phyloP scores from a whole-genome alignment of 2,329 filamentous ascomycete species.

The Sporothrix euskadiensis region DNA sequence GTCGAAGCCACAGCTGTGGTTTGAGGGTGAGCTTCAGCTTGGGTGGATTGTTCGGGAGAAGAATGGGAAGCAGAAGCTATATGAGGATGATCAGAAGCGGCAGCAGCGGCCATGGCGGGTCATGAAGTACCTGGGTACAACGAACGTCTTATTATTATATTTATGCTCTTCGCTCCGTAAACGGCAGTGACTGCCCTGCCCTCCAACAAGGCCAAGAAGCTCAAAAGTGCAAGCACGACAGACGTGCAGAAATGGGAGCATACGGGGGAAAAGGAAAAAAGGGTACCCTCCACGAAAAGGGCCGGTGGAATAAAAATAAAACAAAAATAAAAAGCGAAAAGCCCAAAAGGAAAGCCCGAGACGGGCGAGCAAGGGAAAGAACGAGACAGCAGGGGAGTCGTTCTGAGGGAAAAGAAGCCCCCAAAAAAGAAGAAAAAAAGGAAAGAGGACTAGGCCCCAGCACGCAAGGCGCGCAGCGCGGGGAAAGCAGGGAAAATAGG shows the following conservation, averaged over 20 bases:
- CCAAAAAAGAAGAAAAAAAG: too few species aligned
- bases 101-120: slow-evolving; percentile 19
- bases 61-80: neutral
- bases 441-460: neutral
- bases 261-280: neutral
- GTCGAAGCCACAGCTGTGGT: neutral
- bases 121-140: neutral
- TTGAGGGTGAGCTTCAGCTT: neutral
- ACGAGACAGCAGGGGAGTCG: neutral
- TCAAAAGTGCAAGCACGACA: slow-evolving; percentile 8
- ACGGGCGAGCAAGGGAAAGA: neutral
- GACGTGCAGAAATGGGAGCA: slow-evolving; percentile 14
- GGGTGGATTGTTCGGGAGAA: neutral
- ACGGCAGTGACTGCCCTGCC: neutral
- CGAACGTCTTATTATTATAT: neutral
- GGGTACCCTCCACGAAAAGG: neutral
- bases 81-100: slow-evolving; percentile 4
- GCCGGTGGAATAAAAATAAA: neutral
- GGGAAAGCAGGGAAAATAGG: neutral
- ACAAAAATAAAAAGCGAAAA: neutral
- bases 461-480: neutral
- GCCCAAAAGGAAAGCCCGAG: slow-evolving; percentile 14
- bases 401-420: neutral
- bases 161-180: neutral
- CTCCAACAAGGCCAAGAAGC: neutral